phyloP scores from a whole-genome alignment of 768 basidiomycete genomes.

The Pleurotus cornucopiae region DNA sequence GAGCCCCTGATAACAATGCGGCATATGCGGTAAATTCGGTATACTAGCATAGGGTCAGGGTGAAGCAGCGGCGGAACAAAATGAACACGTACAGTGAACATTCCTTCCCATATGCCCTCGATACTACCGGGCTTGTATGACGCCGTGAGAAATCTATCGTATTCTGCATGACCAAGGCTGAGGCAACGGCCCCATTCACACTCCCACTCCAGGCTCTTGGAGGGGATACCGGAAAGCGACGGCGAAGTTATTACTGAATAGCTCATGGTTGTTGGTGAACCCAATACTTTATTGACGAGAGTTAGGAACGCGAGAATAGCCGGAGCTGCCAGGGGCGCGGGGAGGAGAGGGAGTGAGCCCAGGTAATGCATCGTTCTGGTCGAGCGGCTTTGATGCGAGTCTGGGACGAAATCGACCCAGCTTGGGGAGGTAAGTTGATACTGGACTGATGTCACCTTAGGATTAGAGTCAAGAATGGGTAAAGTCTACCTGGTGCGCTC shows the following conservation, averaged over 20 bases:
- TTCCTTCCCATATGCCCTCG: constrained; percentile 78
- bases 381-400: not conserved
- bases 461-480: constrained; percentile 4
- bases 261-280: not conserved
- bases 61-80: not conserved
- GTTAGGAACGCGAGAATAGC: constrained; percentile 71
- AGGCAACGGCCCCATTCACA: constrained; percentile 64
- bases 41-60: constrained; percentile 42
- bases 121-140: constrained; percentile 62
- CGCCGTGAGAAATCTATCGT: constrained; percentile 30
- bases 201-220: constrained; percentile 56
- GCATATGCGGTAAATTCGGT: constrained; percentile 85
- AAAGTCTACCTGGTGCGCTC: constrained; percentile 50
- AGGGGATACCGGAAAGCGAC: constrained; percentile 17
- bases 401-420: constrained; percentile 56
- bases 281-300: constrained; percentile 36
- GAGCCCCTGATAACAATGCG: constrained; percentile 63
- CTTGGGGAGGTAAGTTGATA: constrained; percentile 54
- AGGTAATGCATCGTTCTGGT: constrained; percentile 35
- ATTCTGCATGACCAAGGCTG: constrained; percentile 27
- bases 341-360: constrained; percentile 38
- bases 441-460: constrained; percentile 29
- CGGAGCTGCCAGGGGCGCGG: constrained; percentile 63
- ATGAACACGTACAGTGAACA: constrained; percentile 56
- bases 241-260: not conserved